phyloP scores from a whole-genome alignment of 2,329 filamentous ascomycete genomes.

The Cladosporium oxysporum region DNA sequence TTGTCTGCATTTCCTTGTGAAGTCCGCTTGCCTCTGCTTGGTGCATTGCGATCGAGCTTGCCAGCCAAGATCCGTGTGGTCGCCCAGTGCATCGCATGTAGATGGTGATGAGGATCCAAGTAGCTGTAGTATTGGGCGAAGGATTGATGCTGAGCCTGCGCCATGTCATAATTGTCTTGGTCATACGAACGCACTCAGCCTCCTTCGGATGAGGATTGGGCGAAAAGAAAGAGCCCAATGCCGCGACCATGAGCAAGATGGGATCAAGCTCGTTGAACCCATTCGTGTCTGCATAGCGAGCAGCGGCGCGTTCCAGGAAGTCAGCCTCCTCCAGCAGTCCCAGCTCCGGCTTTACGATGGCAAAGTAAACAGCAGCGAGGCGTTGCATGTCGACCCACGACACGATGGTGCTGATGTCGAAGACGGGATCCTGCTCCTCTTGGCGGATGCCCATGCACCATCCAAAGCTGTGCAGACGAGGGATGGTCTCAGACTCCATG shows the following conservation, averaged over 20 bases:
- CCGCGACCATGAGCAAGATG: constrained; percentile 57
- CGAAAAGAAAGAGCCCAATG: constrained; percentile 57
- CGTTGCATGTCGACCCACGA: constrained; percentile 35
- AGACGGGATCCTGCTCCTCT: constrained; percentile 29
- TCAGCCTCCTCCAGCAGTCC: constrained; percentile 48
- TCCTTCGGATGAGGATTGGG: constrained; percentile 46
- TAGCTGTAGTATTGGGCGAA: constrained; percentile 44
- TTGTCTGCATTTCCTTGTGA: constrained; percentile 45
- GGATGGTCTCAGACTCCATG: constrained; percentile 56
- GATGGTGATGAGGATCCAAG: constrained; percentile 56
- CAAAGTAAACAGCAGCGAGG: constrained; percentile 50
- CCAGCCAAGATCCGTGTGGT: constrained; percentile 59
- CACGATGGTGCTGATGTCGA: constrained; percentile 33
- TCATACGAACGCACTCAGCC: constrained; percentile 49
- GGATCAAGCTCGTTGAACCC: constrained; percentile 46
- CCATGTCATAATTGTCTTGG: constrained; percentile 44
- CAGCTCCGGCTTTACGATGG: constrained; percentile 55
- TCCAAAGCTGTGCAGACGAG: constrained; percentile 57
- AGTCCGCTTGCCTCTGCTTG: constrained; percentile 57
- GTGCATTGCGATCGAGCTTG: constrained; percentile 61
- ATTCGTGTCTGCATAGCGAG: constrained; percentile 30
- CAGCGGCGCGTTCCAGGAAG: constrained; percentile 33
- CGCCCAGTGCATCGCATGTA: constrained; percentile 56
- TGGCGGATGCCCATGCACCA: constrained; percentile 49
- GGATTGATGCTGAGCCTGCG: constrained; percentile 32